These are phyloP conservation scores for Leccinum boreale DNA, from an alignment of 768 basidiomycete genomes.

Conservation along the genomic window DNA sequence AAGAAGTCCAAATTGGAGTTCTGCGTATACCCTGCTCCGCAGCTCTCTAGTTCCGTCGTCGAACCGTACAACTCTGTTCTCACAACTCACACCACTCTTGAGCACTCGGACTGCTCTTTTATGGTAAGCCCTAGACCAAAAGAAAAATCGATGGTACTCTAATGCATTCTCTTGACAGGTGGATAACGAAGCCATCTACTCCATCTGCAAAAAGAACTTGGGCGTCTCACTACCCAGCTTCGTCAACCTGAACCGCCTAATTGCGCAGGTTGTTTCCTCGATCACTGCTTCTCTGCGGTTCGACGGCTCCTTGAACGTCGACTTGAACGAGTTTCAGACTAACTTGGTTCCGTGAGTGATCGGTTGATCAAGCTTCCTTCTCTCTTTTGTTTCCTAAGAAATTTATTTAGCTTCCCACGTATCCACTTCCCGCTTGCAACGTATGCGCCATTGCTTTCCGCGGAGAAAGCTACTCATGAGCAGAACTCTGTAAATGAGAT, in stretches of 20 bases:
- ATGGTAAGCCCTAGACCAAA: constrained; percentile 56
- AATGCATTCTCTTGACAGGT: constrained; percentile 48
- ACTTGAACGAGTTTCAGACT: constrained; percentile 97
- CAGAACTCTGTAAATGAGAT: constrained; percentile 97
- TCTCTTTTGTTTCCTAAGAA: background rate
- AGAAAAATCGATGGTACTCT: background rate
- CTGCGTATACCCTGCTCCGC: constrained; percentile 94
- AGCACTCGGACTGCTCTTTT: constrained; percentile 99
- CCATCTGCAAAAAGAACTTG: constrained; percentile 97
- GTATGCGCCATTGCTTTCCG: constrained; percentile 92
- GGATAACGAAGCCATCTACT: constrained; percentile 99
- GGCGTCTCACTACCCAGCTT: constrained; percentile 84
- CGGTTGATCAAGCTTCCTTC: background rate
- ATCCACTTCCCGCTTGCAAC: constrained; percentile 98
- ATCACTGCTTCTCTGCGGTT: constrained; percentile 97
- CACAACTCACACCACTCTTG: constrained; percentile 97
- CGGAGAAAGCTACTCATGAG: constrained; percentile 93
- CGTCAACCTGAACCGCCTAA: constrained; percentile 91
- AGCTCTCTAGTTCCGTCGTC: constrained; percentile 92
- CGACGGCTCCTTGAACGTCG: constrained; percentile 96
- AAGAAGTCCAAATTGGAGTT: constrained; percentile 99
- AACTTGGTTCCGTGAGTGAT: constrained; percentile 89
- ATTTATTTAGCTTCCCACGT: constrained; percentile 74
- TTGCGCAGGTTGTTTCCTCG: constrained; percentile 98
- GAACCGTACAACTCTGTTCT: constrained; percentile 99